Percentiles rank a stretch among this genome's conserved stretches.
These are phyloP conservation scores for Colletotrichum magnum DNA, from an alignment of 2,329 filamentous ascomycete species.

Conservation along the genomic window DNA sequence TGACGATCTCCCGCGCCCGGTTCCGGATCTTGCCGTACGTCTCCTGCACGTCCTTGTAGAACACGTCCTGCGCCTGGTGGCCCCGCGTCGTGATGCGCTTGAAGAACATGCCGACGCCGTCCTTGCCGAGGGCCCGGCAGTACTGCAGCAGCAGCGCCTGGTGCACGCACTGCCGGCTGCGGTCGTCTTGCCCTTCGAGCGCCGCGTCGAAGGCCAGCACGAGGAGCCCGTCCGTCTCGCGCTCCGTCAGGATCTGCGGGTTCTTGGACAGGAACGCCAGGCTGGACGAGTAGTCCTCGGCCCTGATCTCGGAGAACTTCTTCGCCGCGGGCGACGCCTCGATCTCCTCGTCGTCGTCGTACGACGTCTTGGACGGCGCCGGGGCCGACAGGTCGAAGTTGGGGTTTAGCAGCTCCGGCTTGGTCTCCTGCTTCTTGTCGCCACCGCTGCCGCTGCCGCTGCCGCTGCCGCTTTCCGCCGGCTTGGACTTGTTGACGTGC, in stretches of 20 bases:
- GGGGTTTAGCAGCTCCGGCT: constrained; percentile 85
- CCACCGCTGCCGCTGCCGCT: constrained; percentile 48
- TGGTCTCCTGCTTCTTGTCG: constrained; percentile 62
- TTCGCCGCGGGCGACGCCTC: constrained; percentile 84
- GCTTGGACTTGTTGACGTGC: constrained; percentile 76
- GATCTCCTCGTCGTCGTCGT: constrained; percentile 79
- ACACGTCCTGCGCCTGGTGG: constrained; percentile 91
- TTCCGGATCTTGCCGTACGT: constrained; percentile 88
- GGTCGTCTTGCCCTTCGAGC: constrained; percentile 81
- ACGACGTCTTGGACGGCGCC: constrained; percentile 57
- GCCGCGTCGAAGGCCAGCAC: constrained; percentile 93
- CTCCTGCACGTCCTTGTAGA: constrained; percentile 91
- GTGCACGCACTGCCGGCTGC: constrained; percentile 89
- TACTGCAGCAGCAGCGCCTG: constrained; percentile 95
- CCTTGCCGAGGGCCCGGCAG: constrained; percentile 88
- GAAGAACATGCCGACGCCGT: constrained; percentile 94
- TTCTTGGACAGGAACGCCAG: constrained; percentile 84
- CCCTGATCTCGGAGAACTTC: constrained; percentile 83
- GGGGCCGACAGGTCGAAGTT: constrained; percentile 51
- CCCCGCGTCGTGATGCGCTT: constrained; percentile 91
- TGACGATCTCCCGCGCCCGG: constrained; percentile 79
- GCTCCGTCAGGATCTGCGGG: constrained; percentile 84
- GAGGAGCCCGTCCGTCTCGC: constrained; percentile 90
- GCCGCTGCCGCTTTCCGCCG: constrained; percentile 40
- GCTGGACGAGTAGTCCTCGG: constrained; percentile 80